A percentile compares a stretch with the other conserved stretches of the same genome.
Evolutionary conservation across 2,329 filamentous ascomycete genomes (phyloP).

Genomic region (Graphilbum fragrans): DNA sequence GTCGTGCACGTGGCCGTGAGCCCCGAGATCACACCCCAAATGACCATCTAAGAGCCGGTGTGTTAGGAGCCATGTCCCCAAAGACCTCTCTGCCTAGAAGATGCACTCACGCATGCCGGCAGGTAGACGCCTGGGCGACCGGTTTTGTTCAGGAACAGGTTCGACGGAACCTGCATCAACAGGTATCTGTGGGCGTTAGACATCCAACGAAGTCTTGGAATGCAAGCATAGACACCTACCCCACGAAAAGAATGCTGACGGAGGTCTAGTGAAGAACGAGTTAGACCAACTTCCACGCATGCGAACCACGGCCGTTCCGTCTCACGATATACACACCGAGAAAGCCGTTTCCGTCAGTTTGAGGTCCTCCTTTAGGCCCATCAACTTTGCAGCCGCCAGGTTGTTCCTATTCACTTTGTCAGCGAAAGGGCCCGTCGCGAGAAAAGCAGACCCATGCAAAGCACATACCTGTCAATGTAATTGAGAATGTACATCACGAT

Average conservation of each 20-base stretch:
- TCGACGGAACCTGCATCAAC: constrained; percentile 38
- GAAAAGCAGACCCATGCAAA: neutral
- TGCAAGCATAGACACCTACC: constrained; percentile 17
- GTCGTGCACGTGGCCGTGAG: constrained; percentile 23
- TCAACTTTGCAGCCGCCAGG: constrained; percentile 28
- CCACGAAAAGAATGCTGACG: constrained; percentile 39
- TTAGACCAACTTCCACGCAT: neutral
- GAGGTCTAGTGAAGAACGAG: no score
- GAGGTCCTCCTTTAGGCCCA: constrained; percentile 32
- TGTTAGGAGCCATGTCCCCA: neutral
- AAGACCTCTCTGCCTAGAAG: no score
- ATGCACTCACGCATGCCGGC: constrained; percentile 25
- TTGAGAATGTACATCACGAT: constrained; percentile 54
- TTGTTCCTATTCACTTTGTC: constrained; percentile 19
- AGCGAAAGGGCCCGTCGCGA: neutral
- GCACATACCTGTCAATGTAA: constrained; percentile 32
- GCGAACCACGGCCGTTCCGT: no score
- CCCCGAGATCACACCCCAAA: constrained; percentile 35
- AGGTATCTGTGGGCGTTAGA: constrained; percentile 10
- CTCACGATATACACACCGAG: constrained; percentile 4
- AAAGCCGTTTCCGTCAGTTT: constrained; percentile 20
- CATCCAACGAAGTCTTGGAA: neutral
- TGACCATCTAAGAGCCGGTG: constrained; percentile 25
- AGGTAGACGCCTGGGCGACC: constrained; percentile 34
- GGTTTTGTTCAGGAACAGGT: constrained; percentile 38